phyloP scores from a whole-genome alignment of 495 filamentous ascomycete species.

The Lasiosphaeriaceae sp. region DNA sequence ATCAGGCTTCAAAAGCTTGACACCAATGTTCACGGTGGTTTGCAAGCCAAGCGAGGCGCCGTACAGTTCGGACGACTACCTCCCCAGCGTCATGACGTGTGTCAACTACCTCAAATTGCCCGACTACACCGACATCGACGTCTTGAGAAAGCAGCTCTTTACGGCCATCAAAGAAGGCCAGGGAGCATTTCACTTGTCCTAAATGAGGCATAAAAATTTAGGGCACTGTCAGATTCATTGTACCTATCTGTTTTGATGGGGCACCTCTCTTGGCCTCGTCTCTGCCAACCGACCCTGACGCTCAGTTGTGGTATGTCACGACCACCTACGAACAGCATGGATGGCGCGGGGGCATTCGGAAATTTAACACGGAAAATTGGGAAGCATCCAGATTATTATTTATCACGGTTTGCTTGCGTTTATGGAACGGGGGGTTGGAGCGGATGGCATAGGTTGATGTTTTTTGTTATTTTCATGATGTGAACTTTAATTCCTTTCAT shows the following conservation, averaged over 20 bases:
- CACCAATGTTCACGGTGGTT: constrained; percentile 97
- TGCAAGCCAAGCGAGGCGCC: constrained; percentile 96
- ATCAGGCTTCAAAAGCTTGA: constrained; percentile 91
- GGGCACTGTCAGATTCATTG: constrained; percentile 7
- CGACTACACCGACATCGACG: constrained; percentile 80
- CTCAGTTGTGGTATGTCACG: neutral
- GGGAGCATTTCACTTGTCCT: constrained; percentile 97
- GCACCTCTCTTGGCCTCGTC: neutral
- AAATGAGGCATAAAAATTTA: constrained; percentile 6
- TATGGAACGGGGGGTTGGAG: neutral
- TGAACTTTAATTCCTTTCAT: neutral
- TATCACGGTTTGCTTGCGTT: neutral
- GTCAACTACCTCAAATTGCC: constrained; percentile 99
- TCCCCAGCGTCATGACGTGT: constrained; percentile 99
- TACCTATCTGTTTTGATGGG: constrained; percentile 3
- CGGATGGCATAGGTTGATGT: neutral
- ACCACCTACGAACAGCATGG: constrained; percentile 7
- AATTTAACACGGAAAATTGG: neutral
- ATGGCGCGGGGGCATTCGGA: constrained; percentile 8
- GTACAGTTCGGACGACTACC: constrained; percentile 91
- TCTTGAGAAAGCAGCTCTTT: constrained; percentile 69
- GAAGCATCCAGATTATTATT: constrained; percentile 1
- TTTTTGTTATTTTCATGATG: neutral
- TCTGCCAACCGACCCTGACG: neutral
- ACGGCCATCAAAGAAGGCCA: constrained; percentile 96